These are phyloP conservation scores for Suillus placidus DNA, from an alignment of 768 basidiomycete genomes.

Conservation along the genomic window DNA sequence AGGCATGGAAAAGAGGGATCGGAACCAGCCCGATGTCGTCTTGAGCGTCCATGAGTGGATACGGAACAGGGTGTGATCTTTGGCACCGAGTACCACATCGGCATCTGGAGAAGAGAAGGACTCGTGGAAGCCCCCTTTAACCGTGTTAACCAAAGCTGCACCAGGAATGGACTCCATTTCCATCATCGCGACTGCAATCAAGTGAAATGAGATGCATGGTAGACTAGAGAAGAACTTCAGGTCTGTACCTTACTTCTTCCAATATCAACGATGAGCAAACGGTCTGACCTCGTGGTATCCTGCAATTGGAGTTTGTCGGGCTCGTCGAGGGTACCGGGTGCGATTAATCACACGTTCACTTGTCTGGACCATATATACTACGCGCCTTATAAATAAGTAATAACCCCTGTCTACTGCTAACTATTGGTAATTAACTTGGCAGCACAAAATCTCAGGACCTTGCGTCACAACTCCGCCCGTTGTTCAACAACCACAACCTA, in stretches of 20 bases:
- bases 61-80: slow-evolving; percentile 54
- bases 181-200: slow-evolving; percentile 1
- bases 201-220: neutral
- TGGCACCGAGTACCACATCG: slow-evolving; percentile 57
- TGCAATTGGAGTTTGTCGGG: neutral
- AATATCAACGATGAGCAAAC: neutral
- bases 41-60: slow-evolving; percentile 63
- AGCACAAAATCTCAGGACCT: too few relatives aligned
- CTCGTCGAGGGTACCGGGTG: neutral
- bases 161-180: neutral
- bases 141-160: neutral
- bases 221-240: neutral
- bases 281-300: neutral
- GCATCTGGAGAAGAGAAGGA: slow-evolving; percentile 55
- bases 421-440: too few relatives aligned
- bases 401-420: neutral
- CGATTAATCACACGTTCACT: neutral
- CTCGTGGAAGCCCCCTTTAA: slow-evolving; percentile 37
- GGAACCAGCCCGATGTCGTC: slow-evolving; percentile 67
- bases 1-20: slow-evolving; percentile 61
- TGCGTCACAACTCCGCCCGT: neutral
- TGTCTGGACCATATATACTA: too few relatives aligned
- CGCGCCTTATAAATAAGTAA: neutral
- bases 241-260: neutral
- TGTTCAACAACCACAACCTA: neutral